Conservation (phyloP, 169 alveolate genomes). For the Babesia gibsoni region DNA sequence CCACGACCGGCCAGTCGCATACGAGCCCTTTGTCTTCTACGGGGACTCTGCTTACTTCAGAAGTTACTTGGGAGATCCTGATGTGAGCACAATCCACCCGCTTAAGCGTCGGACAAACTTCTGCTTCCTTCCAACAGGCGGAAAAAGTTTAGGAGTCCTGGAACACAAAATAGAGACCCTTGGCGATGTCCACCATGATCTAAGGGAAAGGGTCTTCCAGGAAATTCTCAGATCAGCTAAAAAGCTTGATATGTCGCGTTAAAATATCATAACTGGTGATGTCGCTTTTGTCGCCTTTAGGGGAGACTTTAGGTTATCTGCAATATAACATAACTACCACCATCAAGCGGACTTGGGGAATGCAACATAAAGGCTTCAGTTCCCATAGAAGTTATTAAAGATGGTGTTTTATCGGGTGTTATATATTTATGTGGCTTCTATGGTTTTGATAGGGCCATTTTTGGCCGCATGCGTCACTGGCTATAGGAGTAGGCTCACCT, state of each 20-base stretch:
- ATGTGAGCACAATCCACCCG: slow-evolving; percentile 69
- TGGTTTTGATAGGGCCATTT: too few species aligned
- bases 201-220: slow-evolving; percentile 45
- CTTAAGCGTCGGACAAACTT: slow-evolving; percentile 70
- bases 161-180: slow-evolving; percentile 45
- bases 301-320: too few species aligned
- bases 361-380: too few species aligned
- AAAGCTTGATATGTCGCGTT: slow-evolving; percentile 19
- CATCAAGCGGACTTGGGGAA: too few species aligned
- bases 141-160: slow-evolving; percentile 50
- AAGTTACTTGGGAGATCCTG: slow-evolving; percentile 81
- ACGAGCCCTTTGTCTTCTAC: slow-evolving; percentile 81
- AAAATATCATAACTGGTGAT: too few species aligned
- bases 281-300: too few species aligned
- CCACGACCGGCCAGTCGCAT: slow-evolving; percentile 71
- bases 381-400: too few species aligned
- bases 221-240: slow-evolving; percentile 57
- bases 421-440: too few species aligned
- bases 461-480: too few species aligned
- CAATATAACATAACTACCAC: too few species aligned
- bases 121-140: slow-evolving; percentile 78
- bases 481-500: too few species aligned
- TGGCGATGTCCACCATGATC: slow-evolving; percentile 39
- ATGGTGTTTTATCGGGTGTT: too few species aligned
- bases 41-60: slow-evolving; percentile 73